phyloP scores from a whole-genome alignment of 805 yeast genomes.

The Candida krabiensis region DNA sequence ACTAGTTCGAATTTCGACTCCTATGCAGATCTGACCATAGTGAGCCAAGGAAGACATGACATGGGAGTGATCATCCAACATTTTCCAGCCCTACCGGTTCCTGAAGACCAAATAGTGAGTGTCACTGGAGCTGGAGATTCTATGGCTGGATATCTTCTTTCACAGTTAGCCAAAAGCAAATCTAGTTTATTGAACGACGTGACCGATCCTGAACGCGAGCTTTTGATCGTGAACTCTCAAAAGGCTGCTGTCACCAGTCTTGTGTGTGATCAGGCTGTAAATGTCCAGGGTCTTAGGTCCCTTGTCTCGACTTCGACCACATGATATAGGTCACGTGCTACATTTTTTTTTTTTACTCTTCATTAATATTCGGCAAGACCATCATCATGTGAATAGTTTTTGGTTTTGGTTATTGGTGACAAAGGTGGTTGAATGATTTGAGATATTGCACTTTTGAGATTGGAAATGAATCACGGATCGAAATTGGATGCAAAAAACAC shows the following conservation, averaged over 20 bases:
- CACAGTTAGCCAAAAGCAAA: constrained; percentile 34
- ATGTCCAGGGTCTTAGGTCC: constrained; percentile 17
- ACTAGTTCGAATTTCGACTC: constrained; percentile 1
- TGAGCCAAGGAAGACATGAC: constrained; percentile 25
- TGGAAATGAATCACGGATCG: no score
- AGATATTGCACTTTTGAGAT: no score
- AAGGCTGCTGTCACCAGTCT: constrained; percentile 27
- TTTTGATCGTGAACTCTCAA: constrained; percentile 25
- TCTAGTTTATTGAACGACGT: constrained; percentile 13
- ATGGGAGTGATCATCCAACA: constrained; percentile 65
- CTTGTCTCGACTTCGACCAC: no score
- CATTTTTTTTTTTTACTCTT: no score
- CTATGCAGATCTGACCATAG: constrained; percentile 18
- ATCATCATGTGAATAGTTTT: no score
- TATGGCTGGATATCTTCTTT: constrained; percentile 61
- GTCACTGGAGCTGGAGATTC: constrained; percentile 94
- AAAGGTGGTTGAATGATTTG: no score
- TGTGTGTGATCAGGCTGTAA: constrained; percentile 21
- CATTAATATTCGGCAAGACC: no score
- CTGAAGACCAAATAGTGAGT: constrained; percentile 45
- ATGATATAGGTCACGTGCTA: no score
- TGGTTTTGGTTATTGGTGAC: no score
- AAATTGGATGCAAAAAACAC: no score
- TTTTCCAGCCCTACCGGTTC: constrained; percentile 39
- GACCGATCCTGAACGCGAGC: constrained; percentile 16